Evolutionary conservation across 768 basidiomycete species (phyloP).

Genomic region (Auricularia cornea): DNA sequence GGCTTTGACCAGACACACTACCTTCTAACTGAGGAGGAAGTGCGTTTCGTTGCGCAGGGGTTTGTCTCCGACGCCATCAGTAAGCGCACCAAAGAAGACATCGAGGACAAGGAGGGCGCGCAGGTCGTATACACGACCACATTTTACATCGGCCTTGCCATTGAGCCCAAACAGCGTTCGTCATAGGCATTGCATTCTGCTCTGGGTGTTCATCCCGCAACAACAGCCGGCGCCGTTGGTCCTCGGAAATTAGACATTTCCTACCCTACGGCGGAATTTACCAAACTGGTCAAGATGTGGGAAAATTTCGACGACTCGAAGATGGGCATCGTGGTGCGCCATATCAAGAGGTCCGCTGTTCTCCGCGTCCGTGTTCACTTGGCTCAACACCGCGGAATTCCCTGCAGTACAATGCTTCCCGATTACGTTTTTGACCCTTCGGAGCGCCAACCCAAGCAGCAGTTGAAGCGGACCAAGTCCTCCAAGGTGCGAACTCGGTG

Average conservation of each 20-base stretch:
- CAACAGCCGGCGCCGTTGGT: constrained; percentile 61
- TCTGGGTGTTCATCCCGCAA: background rate
- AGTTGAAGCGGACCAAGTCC: constrained; percentile 66
- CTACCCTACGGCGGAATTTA: constrained; percentile 93
- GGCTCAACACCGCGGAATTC: background rate
- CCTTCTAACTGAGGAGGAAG: constrained; percentile 81
- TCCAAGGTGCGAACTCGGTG: constrained; percentile 36
- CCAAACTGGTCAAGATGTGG: constrained; percentile 89
- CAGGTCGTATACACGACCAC: constrained; percentile 90
- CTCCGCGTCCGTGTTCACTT: constrained; percentile 8
- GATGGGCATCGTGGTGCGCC: constrained; percentile 92
- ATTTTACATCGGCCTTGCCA: constrained; percentile 91
- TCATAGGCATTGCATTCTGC: constrained; percentile 15
- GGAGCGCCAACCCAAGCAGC: constrained; percentile 63
- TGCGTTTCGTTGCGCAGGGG: constrained; percentile 80
- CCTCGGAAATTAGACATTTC: constrained; percentile 89
- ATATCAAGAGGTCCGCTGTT: constrained; percentile 72
- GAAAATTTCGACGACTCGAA: constrained; percentile 85
- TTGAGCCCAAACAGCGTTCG: constrained; percentile 86
- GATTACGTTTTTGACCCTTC: constrained; percentile 77
- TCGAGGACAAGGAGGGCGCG: constrained; percentile 65
- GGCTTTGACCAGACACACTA: constrained; percentile 84
- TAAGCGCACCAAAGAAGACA: constrained; percentile 69
- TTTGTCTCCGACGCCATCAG: constrained; percentile 67
- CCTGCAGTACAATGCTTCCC: constrained; percentile 57